Percentiles rank a stretch among this genome's conserved stretches.
Evolutionary conservation across 2,329 filamentous ascomycete genomes (phyloP).

Genomic region (Ilyonectria robusta): DNA sequence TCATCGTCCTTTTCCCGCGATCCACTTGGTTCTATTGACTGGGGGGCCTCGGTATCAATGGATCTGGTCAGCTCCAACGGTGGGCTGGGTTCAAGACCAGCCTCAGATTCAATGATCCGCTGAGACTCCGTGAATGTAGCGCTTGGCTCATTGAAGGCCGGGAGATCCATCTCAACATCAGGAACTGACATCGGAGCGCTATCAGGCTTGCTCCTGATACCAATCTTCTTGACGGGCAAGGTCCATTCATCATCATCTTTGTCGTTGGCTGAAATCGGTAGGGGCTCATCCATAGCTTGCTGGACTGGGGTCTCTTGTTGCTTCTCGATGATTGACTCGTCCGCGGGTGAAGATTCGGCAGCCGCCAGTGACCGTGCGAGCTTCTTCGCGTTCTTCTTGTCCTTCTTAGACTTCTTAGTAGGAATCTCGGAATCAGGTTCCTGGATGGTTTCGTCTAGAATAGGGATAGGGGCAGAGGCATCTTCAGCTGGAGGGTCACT

Average conservation of each 20-base stretch:
- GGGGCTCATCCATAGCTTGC: slow-evolving; percentile 15
- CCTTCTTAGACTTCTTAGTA: slow-evolving; percentile 50
- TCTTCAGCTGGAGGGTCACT: slow-evolving; percentile 8
- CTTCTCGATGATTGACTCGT: slow-evolving; percentile 5
- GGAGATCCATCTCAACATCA: neutral
- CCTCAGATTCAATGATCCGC: neutral
- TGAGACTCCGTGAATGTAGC: neutral
- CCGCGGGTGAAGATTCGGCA: slow-evolving; percentile 13
- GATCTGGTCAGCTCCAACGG: neutral
- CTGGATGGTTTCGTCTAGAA: slow-evolving; percentile 14
- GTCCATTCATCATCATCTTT: slow-evolving; percentile 35
- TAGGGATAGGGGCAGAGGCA: neutral
- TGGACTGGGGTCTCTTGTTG: slow-evolving; percentile 10
- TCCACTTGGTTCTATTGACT: neutral
- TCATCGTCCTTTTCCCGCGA: slow-evolving; percentile 27
- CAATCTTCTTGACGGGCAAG: slow-evolving; percentile 50
- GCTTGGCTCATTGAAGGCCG: neutral
- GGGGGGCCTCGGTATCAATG: neutral
- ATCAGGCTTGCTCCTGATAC: slow-evolving; percentile 43
- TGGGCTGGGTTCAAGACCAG: neutral
- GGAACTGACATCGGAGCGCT: neutral
- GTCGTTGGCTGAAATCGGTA: neutral
- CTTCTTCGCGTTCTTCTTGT: slow-evolving; percentile 56
- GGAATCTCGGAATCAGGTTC: slow-evolving; percentile 28
- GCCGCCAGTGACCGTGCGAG: slow-evolving; percentile 40